These are phyloP conservation scores for Vickermania ingenoplastis DNA, from an alignment of 208 protist genomes.

Conservation along the genomic window DNA sequence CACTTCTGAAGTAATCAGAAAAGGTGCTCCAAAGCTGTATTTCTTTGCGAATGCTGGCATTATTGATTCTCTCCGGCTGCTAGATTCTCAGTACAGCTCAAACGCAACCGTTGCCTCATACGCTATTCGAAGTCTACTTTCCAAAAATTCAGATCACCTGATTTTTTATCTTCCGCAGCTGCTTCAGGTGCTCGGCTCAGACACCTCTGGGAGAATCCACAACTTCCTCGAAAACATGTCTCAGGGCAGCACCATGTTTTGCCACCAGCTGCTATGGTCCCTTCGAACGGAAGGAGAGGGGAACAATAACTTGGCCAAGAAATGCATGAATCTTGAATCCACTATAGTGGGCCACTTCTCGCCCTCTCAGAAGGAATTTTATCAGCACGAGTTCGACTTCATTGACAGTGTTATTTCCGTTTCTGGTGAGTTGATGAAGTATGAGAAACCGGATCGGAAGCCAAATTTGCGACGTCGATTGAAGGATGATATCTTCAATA, in stretches of 20 bases:
- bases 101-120: conserved; percentile 47
- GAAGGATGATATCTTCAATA: conserved; percentile 51
- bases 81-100: conserved; percentile 36
- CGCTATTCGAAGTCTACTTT: conserved; percentile 71
- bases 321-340: conserved; percentile 27
- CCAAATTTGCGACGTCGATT: conserved; percentile 58
- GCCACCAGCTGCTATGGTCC: conserved; percentile 82
- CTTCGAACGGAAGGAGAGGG: conserved; percentile 68
- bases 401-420: conserved; percentile 61
- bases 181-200: conserved; percentile 63
- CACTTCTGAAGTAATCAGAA: conserved; percentile 42
- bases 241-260: conserved; percentile 59
- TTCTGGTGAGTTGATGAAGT: conserved; percentile 69
- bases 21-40: conserved; percentile 46
- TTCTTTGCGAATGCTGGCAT: conserved; percentile 59
- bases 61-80: conserved; percentile 58
- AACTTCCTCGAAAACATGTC: conserved; percentile 46
- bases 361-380: conserved; percentile 20
- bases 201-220: conserved; percentile 42
- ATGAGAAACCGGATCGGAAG: conserved; percentile 73
- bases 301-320: conserved; percentile 22
- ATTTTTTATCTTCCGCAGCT: conserved; percentile 90
- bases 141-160: conserved; percentile 58
- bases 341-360: conserved; percentile 19
- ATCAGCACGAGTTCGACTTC: conserved; percentile 69